These are phyloP conservation scores for Casuarina cunninghamiana DNA, from an alignment of 306 rosid genomes.

Conservation along the genomic window DNA sequence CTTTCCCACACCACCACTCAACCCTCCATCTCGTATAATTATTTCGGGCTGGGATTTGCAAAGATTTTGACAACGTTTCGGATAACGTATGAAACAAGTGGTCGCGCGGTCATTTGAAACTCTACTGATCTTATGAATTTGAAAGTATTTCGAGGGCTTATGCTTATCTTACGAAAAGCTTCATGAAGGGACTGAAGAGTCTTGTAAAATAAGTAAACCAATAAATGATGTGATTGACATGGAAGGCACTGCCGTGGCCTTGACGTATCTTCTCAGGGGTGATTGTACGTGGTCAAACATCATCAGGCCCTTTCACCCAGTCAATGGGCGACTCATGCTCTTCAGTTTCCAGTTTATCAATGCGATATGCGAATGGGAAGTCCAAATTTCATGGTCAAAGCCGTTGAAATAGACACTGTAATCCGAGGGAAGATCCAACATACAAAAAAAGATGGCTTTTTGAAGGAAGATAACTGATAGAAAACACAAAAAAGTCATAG, in stretches of 20 bases:
- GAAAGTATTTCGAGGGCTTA: no score
- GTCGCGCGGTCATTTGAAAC: no score
- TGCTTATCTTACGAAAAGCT: neutral
- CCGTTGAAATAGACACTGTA: no score
- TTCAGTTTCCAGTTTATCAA: neutral
- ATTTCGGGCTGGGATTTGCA: neutral
- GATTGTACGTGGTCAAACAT: neutral
- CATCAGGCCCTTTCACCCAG: neutral
- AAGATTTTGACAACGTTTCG: neutral
- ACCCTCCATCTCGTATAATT: neutral
- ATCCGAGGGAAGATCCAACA: no score
- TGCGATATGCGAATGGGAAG: neutral
- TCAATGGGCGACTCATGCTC: neutral
- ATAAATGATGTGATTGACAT: neutral
- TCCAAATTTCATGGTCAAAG: neutral
- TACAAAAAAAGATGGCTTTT: no score
- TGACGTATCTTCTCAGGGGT: neutral
- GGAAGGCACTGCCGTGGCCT: neutral
- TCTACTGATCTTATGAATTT: no score
- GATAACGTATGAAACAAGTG: no score
- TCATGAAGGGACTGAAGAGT: neutral
- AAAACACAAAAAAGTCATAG: no score
- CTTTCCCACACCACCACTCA: constrained; percentile 5
- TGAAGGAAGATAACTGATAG: no score
- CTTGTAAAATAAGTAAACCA: neutral